Conservation (phyloP, 805 yeast species). For the Lipomyces orientalis region DNA sequence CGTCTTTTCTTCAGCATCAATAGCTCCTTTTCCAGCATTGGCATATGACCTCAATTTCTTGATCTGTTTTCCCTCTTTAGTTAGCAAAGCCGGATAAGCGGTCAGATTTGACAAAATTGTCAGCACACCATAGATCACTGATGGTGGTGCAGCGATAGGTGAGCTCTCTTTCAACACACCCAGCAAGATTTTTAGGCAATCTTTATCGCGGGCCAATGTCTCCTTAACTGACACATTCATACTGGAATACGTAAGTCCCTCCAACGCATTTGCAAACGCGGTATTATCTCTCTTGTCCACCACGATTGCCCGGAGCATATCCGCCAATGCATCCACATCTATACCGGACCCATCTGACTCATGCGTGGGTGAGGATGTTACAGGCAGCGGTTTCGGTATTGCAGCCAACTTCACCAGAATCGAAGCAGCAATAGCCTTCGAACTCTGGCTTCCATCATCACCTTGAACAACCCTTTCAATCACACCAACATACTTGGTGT, state of each 20-base stretch:
- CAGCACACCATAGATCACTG: constrained; percentile 45
- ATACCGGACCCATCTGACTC: constrained; percentile 25
- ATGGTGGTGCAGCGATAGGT: constrained; percentile 22
- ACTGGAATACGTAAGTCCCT: constrained; percentile 49
- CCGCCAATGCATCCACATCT: constrained; percentile 42
- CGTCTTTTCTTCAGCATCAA: constrained; percentile 37
- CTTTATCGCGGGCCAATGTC: constrained; percentile 35
- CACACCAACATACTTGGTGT: constrained; percentile 36
- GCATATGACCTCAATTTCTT: constrained; percentile 42
- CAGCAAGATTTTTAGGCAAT: constrained; percentile 37
- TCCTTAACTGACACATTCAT: constrained; percentile 43
- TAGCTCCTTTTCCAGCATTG: constrained; percentile 37
- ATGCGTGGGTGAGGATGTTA: constrained; percentile 23
- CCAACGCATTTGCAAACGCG: constrained; percentile 37
- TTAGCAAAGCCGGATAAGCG: constrained; percentile 43
- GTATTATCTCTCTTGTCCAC: constrained; percentile 21
- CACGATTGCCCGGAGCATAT: constrained; percentile 41
- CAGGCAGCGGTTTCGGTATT: constrained; percentile 40
- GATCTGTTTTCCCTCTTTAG: constrained; percentile 43
- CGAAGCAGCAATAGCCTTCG: constrained; percentile 44
- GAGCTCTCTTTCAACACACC: constrained; percentile 27
- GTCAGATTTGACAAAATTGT: constrained; percentile 44
- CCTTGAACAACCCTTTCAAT: constrained; percentile 39
- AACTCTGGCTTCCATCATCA: constrained; percentile 31
- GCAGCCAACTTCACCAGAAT: constrained; percentile 44